phyloP scores from a whole-genome alignment of 768 basidiomycete genomes.

The Auricularia sp. region DNA sequence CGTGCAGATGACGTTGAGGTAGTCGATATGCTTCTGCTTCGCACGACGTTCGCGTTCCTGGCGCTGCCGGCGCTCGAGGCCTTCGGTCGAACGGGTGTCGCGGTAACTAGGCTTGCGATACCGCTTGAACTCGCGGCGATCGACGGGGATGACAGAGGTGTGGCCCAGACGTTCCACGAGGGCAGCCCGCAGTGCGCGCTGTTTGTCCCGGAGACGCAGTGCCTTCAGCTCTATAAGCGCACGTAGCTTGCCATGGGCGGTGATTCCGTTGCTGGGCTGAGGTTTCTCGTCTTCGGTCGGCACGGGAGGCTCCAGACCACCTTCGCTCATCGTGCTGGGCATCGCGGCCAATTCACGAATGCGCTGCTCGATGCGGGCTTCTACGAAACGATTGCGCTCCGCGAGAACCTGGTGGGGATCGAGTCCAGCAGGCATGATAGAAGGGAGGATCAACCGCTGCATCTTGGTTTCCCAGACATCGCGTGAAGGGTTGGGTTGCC shows the following conservation, averaged over 20 bases:
- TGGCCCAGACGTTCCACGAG: slow-evolving; percentile 83
- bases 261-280: slow-evolving; percentile 9
- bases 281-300: slow-evolving; percentile 21
- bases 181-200: slow-evolving; percentile 73
- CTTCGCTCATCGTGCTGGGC: slow-evolving; percentile 72
- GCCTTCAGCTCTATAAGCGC: slow-evolving; percentile 91
- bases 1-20: slow-evolving; percentile 73
- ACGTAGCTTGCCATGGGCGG: slow-evolving; percentile 69
- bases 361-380: slow-evolving; percentile 80
- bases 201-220: slow-evolving; percentile 81
- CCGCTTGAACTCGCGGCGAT: slow-evolving; percentile 85
- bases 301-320: slow-evolving; percentile 47
- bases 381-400: slow-evolving; percentile 85
- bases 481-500: slow-evolving; percentile 58
- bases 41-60: slow-evolving; percentile 86
- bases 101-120: slow-evolving; percentile 76
- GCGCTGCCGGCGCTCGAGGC: slow-evolving; percentile 83
- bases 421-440: slow-evolving; percentile 81
- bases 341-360: slow-evolving; percentile 76
- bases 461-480: slow-evolving; percentile 60
- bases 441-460: slow-evolving; percentile 76
- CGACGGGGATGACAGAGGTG: slow-evolving; percentile 79
- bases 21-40: slow-evolving; percentile 93
- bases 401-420: slow-evolving; percentile 87
- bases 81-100: slow-evolving; percentile 83